Percentiles rank a stretch among this genome's conserved stretches.
Conservation (phyloP, 768 basidiomycete genomes). For the Boletus sp. region DNA sequence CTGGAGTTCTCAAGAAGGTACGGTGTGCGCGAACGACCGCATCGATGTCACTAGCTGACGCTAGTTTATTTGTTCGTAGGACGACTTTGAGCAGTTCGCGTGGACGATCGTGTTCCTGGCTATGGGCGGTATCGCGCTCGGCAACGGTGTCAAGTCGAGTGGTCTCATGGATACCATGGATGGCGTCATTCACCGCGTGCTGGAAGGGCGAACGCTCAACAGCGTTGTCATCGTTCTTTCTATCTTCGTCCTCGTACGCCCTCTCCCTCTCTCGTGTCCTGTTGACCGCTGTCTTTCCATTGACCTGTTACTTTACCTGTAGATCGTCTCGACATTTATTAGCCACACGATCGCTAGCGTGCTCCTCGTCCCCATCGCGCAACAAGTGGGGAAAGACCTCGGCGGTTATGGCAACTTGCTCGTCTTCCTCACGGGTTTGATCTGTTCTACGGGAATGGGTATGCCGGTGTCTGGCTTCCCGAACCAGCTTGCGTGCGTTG, state of each 20-base stretch:
- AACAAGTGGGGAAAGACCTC: constrained; percentile 80
- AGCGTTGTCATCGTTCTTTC: constrained; percentile 70
- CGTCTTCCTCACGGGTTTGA: constrained; percentile 88
- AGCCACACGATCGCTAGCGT: constrained; percentile 97
- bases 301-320: not conserved
- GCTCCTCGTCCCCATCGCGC: constrained; percentile 93
- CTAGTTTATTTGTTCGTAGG: constrained; percentile 41
- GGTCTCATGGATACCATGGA: constrained; percentile 84
- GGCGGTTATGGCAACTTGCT: constrained; percentile 74
- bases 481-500: constrained; percentile 87
- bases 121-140: constrained; percentile 97
- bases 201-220: constrained; percentile 63
- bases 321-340: constrained; percentile 92
- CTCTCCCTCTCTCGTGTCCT: constrained; percentile 3
- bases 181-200: constrained; percentile 49
- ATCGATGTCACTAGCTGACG: not conserved
- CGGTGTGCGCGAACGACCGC: constrained; percentile 2
- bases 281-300: not conserved
- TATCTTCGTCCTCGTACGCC: constrained; percentile 60
- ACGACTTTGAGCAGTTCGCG: constrained; percentile 91
- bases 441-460: constrained; percentile 96
- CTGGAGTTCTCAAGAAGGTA: constrained; percentile 91
- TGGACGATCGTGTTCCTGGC: constrained; percentile 96
- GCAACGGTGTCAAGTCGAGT: constrained; percentile 87
- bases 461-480: constrained; percentile 99